These are phyloP conservation scores for Clathrospora elynae DNA, from an alignment of 2,329 filamentous ascomycete species.

Conservation along the genomic window DNA sequence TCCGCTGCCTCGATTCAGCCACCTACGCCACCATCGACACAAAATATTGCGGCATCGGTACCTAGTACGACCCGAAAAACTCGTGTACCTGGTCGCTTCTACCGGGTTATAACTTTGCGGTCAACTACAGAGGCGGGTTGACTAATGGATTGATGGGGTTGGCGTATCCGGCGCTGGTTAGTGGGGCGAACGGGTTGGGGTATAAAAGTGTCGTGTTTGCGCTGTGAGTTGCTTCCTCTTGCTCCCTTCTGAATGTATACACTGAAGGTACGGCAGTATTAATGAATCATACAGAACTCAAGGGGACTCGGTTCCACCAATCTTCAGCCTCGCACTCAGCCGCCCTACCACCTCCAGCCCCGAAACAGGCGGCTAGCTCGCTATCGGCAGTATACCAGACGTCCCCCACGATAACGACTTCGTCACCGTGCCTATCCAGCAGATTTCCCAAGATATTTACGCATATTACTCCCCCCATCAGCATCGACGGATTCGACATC, in stretches of 20 bases:
- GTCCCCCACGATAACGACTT: slow-evolving; percentile 21
- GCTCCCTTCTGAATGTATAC: not conserved
- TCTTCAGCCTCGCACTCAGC: slow-evolving; percentile 35
- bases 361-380: slow-evolving; percentile 31
- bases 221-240: slow-evolving; percentile 23
- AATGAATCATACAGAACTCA: slow-evolving; percentile 17
- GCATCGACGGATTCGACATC: slow-evolving; percentile 33
- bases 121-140: slow-evolving; percentile 28
- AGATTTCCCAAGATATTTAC: slow-evolving; percentile 19
- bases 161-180: slow-evolving; percentile 29
- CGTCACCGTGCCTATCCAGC: slow-evolving; percentile 24
- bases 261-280: not conserved
- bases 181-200: slow-evolving; percentile 15
- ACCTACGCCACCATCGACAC: not conserved
- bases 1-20: slow-evolving; percentile 15
- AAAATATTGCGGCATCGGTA: slow-evolving; percentile 20
- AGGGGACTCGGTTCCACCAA: slow-evolving; percentile 11
- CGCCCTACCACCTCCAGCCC: slow-evolving; percentile 20
- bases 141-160: slow-evolving; percentile 40
- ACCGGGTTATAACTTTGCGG: slow-evolving; percentile 10
- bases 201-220: slow-evolving; percentile 33
- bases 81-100: slow-evolving; percentile 5
- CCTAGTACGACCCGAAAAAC: slow-evolving; percentile 8
- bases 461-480: slow-evolving; percentile 34
- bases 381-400: slow-evolving; percentile 38